Evolutionary conservation across 805 yeast genomes (phyloP).

Genomic region (Candida ficus): DNA sequence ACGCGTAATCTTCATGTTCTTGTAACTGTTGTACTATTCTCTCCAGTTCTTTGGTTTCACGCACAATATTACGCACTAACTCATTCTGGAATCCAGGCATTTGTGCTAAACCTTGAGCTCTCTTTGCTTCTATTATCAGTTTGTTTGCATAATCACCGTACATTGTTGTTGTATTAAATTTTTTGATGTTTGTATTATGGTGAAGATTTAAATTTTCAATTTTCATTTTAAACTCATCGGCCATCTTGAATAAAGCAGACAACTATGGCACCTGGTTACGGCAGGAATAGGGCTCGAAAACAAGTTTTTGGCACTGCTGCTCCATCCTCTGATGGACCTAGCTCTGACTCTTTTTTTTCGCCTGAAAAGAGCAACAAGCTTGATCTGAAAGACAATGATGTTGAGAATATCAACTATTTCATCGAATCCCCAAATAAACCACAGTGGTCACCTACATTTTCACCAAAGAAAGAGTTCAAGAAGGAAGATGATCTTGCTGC

Average conservation of each 20-base stretch:
- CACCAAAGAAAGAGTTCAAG: not conserved
- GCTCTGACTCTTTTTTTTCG: not conserved
- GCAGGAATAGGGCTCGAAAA: constrained; percentile 1
- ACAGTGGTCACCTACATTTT: constrained; percentile 16
- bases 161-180: constrained; percentile 39
- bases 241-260: not conserved
- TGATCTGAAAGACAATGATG: not conserved
- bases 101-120: constrained; percentile 60
- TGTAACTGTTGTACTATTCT: constrained; percentile 47
- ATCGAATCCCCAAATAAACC: constrained; percentile 23
- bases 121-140: constrained; percentile 78
- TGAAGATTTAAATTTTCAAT: no score
- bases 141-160: constrained; percentile 86
- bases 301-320: not conserved
- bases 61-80: constrained; percentile 58
- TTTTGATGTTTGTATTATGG: not conserved
- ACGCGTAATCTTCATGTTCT: constrained; percentile 27
- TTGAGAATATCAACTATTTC: constrained; percentile 10
- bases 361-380: constrained; percentile 4
- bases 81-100: constrained; percentile 72
- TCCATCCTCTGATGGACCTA: not conserved
- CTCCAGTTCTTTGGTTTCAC: constrained; percentile 65
- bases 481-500: not conserved
- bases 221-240: not conserved
- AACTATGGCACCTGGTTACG: constrained; percentile 6